Evolutionary conservation across 2,329 filamentous ascomycete genomes (phyloP).

Genomic region (Phoma sp.): DNA sequence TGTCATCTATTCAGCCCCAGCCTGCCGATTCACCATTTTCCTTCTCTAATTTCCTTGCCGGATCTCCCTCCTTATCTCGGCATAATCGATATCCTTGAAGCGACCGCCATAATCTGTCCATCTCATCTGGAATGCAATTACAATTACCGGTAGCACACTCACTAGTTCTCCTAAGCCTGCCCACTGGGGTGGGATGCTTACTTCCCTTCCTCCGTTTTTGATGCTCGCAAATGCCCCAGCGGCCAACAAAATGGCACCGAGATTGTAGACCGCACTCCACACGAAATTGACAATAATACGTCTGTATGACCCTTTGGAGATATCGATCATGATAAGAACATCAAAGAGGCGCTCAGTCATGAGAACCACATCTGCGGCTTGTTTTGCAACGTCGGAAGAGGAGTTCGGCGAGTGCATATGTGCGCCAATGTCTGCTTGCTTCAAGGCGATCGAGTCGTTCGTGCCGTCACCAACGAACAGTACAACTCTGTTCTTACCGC

Average conservation of each 20-base stretch:
- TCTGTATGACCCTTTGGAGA: conserved; percentile 52
- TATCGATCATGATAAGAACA: conserved; percentile 63
- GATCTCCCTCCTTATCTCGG: background rate
- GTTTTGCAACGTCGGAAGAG: conserved; percentile 65
- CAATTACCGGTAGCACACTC: conserved; percentile 73
- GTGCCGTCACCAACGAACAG: conserved; percentile 80
- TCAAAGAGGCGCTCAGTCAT: conserved; percentile 63
- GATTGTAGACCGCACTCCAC: conserved; percentile 75
- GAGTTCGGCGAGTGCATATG: conserved; percentile 63
- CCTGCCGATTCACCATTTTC: no score
- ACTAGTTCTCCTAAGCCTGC: conserved; percentile 75
- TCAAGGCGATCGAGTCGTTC: conserved; percentile 76
- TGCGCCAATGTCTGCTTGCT: conserved; percentile 72
- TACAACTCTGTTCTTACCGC: conserved; percentile 49
- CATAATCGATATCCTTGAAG: conserved; percentile 9
- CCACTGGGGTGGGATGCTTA: conserved; percentile 66
- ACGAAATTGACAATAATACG: conserved; percentile 67
- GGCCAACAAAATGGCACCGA: conserved; percentile 70
- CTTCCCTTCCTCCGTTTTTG: conserved; percentile 12
- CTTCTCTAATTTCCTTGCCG: no score
- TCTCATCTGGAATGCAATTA: conserved; percentile 59
- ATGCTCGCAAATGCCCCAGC: conserved; percentile 59
- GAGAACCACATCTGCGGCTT: conserved; percentile 72
- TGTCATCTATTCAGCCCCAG: no score
- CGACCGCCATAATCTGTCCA: conserved; percentile 39